Conservation (phyloP, 345 rosid genomes). For the Hibiscus trionum region DNA sequence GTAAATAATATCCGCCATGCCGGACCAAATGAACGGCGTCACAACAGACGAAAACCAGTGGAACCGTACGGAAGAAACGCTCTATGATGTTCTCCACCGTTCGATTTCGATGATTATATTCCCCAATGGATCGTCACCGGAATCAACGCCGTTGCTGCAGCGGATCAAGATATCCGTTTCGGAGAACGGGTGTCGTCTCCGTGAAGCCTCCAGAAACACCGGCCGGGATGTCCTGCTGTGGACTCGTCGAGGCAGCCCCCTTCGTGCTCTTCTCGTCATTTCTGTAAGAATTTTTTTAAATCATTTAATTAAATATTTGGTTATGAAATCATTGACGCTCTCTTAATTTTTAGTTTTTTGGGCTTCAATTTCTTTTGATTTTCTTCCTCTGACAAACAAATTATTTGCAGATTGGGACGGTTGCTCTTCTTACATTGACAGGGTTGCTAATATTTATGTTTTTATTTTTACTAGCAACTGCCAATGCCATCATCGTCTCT, state of each 20-base stretch:
- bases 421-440: constrained; percentile 55
- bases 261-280: constrained; percentile 77
- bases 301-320: too few relatives aligned
- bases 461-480: constrained; percentile 75
- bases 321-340: background rate
- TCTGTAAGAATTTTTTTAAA: constrained; percentile 23
- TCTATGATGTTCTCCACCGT: constrained; percentile 40
- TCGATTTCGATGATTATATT: constrained; percentile 36
- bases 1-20: background rate
- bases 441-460: constrained; percentile 66
- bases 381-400: background rate
- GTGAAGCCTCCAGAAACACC: constrained; percentile 45
- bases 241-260: constrained; percentile 71
- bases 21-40: constrained; percentile 16
- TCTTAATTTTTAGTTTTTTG: background rate
- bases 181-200: constrained; percentile 45
- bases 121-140: constrained; percentile 27
- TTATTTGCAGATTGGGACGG: constrained; percentile 61
- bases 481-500: constrained; percentile 60
- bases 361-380: background rate
- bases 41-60: background rate
- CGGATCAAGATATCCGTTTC: constrained; percentile 43
- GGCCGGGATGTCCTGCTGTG: constrained; percentile 44
- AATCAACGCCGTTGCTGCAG: constrained; percentile 33
- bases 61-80: constrained; percentile 18